Conservation (phyloP, 2,329 filamentous ascomycete species). For the Epichloe baconii region DNA sequence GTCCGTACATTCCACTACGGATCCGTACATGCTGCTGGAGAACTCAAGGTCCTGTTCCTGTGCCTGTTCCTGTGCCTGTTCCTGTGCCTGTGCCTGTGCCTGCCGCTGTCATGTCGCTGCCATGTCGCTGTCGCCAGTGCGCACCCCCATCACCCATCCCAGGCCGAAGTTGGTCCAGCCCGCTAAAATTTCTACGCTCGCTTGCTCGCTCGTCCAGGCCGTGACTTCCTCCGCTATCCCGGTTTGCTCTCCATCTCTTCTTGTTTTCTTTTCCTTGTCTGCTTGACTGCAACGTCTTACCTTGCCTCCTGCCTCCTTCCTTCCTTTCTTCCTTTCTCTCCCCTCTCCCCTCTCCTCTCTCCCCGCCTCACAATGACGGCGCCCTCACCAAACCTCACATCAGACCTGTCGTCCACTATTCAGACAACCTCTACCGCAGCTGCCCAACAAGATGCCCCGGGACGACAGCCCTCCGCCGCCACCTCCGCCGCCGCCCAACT, state of each 20-base stretch:
- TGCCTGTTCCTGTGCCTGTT: too few relatives aligned
- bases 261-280: constrained; percentile 10
- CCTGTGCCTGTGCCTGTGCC: too few relatives aligned
- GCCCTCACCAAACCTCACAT: constrained; percentile 12
- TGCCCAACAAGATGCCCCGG: constrained; percentile 45
- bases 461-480: constrained; percentile 50
- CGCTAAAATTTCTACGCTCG: neutral
- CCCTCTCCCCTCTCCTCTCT: constrained; percentile 9
- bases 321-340: constrained; percentile 11
- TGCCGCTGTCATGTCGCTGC: too few relatives aligned
- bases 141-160: too few relatives aligned
- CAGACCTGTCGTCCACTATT: constrained; percentile 10
- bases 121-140: too few relatives aligned
- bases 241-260: constrained; percentile 10
- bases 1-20: too few relatives aligned
- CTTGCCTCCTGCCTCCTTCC: constrained; percentile 14
- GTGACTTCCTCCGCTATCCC: constrained; percentile 10
- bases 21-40: too few relatives aligned
- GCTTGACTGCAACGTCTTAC: constrained; percentile 15
- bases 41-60: too few relatives aligned
- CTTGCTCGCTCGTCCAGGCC: neutral
- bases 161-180: too few relatives aligned
- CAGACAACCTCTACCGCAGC: constrained; percentile 16
- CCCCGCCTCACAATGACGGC: constrained; percentile 22
- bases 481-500: constrained; percentile 50